Evolutionary conservation across 805 yeast genomes (phyloP).

Genomic region (Candida anglica): DNA sequence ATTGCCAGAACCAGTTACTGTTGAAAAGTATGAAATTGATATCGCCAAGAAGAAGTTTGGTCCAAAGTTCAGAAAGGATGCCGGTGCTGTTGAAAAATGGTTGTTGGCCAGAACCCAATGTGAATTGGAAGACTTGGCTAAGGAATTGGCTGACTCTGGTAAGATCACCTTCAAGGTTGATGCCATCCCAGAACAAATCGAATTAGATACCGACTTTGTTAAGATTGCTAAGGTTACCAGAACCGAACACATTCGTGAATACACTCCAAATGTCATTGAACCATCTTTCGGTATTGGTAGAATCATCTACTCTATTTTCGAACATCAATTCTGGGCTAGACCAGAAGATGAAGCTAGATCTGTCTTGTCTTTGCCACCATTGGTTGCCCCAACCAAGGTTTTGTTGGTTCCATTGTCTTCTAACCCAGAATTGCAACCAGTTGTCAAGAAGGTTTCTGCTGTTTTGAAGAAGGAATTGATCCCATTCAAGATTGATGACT

Average conservation of each 20-base stretch:
- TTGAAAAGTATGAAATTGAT: conserved; percentile 80
- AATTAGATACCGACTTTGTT: conserved; percentile 68
- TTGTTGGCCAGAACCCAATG: conserved; percentile 73
- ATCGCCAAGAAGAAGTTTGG: conserved; percentile 95
- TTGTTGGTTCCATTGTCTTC: conserved; percentile 90
- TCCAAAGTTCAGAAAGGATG: conserved; percentile 95
- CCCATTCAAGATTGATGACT: conserved; percentile 94
- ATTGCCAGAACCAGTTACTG: conserved; percentile 76
- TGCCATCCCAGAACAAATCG: conserved; percentile 52
- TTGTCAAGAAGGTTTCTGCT: conserved; percentile 64
- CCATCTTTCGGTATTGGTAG: conserved; percentile 99
- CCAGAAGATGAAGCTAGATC: conserved; percentile 83
- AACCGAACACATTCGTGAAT: conserved; percentile 91
- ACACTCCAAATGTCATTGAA: conserved; percentile 94
- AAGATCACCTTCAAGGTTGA: conserved; percentile 4
- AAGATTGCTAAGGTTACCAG: conserved; percentile 73
- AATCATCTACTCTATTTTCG: conserved; percentile 87
- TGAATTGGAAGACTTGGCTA: conserved; percentile 73
- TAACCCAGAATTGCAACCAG: conserved; percentile 74
- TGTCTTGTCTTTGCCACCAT: conserved; percentile 88
- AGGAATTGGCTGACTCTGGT: conserved; percentile 46
- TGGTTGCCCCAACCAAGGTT: conserved; percentile 97
- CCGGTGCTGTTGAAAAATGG: conserved; percentile 86
- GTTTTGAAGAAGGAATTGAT: conserved; percentile 75
- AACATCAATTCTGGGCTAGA: conserved; percentile 93